Conservation (phyloP, 2,329 filamentous ascomycete genomes). For the Fusarium pilosicola region DNA sequence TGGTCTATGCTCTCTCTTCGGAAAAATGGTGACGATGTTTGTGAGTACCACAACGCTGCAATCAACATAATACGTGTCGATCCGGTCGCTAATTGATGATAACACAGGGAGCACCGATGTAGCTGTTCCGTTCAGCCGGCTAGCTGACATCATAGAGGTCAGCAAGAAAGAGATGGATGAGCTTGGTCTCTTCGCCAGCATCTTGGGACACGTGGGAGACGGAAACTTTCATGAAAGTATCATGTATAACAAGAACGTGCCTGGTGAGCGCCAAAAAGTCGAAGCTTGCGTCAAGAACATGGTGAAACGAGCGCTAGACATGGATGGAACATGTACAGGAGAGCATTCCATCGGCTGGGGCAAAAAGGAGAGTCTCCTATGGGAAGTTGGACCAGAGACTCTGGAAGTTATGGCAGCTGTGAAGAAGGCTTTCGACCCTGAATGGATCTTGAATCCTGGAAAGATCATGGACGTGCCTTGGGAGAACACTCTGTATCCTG, state of each 20-base stretch:
- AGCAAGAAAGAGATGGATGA: conserved; percentile 91
- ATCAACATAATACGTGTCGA: background rate
- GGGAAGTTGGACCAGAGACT: conserved; percentile 83
- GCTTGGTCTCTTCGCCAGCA: conserved; percentile 85
- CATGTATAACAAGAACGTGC: conserved; percentile 80
- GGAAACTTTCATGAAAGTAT: conserved; percentile 96
- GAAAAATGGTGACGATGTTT: conserved; percentile 73
- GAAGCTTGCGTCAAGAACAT: conserved; percentile 87
- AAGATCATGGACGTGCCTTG: conserved; percentile 84
- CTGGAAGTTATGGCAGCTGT: conserved; percentile 86
- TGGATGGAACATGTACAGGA: conserved; percentile 93
- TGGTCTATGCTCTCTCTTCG: conserved; percentile 82
- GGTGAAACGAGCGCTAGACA: conserved; percentile 88
- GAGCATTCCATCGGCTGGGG: conserved; percentile 89
- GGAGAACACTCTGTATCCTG: conserved; percentile 40
- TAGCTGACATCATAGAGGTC: conserved; percentile 81
- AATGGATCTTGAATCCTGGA: conserved; percentile 91
- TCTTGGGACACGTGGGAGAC: conserved; percentile 90
- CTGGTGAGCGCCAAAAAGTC: conserved; percentile 77
- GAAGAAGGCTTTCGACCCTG: conserved; percentile 83
- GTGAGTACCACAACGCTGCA: conserved; percentile 51
- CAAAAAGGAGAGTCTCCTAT: conserved; percentile 82
- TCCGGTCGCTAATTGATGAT: background rate
- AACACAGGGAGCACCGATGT: conserved; percentile 79
- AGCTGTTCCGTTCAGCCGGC: conserved; percentile 79